Conservation (phyloP, 139 green algal species). For the Chlamydomonas sp. region DNA sequence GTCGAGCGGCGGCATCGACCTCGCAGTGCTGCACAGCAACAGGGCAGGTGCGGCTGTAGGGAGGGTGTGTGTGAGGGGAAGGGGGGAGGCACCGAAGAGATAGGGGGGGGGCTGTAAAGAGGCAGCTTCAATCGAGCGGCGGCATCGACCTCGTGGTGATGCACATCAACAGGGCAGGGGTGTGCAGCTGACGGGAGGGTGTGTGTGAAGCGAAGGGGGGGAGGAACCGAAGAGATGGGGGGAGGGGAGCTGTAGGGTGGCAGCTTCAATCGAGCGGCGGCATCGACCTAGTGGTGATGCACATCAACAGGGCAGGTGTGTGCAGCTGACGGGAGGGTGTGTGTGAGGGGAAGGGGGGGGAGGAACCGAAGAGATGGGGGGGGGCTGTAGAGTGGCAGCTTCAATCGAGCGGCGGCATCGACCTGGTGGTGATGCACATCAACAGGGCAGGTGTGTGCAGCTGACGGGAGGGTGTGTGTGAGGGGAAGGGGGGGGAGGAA, state of each 20-base stretch:
- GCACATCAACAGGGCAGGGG: slow-evolving; percentile 28
- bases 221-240: background rate
- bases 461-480: background rate
- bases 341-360: background rate
- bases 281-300: too few relatives aligned
- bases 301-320: slow-evolving; percentile 29
- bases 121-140: background rate
- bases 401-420: background rate
- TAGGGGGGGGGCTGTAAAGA: background rate
- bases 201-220: background rate
- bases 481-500: background rate
- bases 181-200: slow-evolving; percentile 16
- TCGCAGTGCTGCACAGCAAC: slow-evolving; percentile 42
- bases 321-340: slow-evolving; percentile 7
- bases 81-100: background rate
- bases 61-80: background rate
- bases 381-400: background rate
- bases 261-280: background rate
- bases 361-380: background rate
- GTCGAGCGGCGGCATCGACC: slow-evolving; percentile 7
- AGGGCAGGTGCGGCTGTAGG: slow-evolving; percentile 13
- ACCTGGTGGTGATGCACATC: too few relatives aligned
- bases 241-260: background rate
- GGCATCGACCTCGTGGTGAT: too few relatives aligned
- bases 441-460: slow-evolving; percentile 33